Base-by-base conservation (phyloP, 1,284 basidiomycete species). In the Apiotrichum porosum region DNA sequence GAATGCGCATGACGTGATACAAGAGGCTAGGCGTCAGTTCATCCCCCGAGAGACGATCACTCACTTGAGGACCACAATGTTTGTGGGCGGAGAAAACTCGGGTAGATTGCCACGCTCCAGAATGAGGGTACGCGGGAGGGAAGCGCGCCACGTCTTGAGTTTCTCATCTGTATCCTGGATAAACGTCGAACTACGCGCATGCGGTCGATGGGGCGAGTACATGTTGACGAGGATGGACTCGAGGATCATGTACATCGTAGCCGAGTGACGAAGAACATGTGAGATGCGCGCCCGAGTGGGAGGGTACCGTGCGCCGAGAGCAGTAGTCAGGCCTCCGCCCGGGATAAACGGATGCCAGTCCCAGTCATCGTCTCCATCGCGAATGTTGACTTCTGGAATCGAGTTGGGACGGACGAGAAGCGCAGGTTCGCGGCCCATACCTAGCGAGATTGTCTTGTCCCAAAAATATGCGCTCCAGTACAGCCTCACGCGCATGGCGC, bases 141-240 rank as follows among this genome's bases (percentile, higher is more conserved):
- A 23, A 10, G 42, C 47, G 13, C 47, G 37, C 49, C 49, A 55
- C 34, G 45, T 40, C 9, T 35, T 31, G 8, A 55, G 37, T 3
- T 35, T 28, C 37, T 51, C 53, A 19, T 55, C 53, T 2, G 49
- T 43, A 10, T 36, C 43, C 17, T 51, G 49, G 30, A 60, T 53
- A 32, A 57, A 57, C 5, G 48, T 44, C 3, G 52, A 42, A 4
- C 39, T 44, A 17, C 58, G 58, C 14, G 55, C 58, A 17, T 60
- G 49, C 3, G 58, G 58, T 5, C 58, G 51, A 24, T 57, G 51
- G 1, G 55, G 55, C 4, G 46, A 50, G 44, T 60, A 60, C 58
- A 60, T 60, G 53, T 57, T 57, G 37, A 53, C 49, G 8, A 60
- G 51, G 36, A 60, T 60, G 6, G 42, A 49, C 35, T 60, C 58